A percentile compares a stretch with the other conserved stretches of the same genome.
Evolutionary conservation across 371 early-diverging fungal genomes (phyloP).

Genomic region (Mucor indicus): DNA sequence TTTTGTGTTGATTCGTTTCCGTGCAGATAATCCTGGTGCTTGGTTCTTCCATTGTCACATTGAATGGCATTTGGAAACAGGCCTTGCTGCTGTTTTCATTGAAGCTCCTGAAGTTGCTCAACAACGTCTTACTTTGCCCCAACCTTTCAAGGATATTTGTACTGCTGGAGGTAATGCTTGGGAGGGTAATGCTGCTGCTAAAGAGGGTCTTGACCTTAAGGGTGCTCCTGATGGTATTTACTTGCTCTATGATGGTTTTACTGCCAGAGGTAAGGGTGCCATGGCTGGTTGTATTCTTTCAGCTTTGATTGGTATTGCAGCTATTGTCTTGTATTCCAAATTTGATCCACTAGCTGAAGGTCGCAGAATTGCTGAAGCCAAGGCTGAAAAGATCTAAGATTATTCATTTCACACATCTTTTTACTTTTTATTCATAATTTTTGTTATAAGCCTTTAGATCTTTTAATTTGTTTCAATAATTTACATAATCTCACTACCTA

Average conservation of each 20-base stretch:
- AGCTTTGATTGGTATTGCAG: constrained; percentile 67
- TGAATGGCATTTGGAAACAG: constrained; percentile 66
- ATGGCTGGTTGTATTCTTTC: constrained; percentile 65
- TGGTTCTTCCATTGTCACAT: constrained; percentile 84
- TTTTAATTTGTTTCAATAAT: too few species aligned
- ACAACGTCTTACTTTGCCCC: constrained; percentile 38
- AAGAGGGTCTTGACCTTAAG: constrained; percentile 46
- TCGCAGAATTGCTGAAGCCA: too few species aligned
- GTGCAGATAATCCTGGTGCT: constrained; percentile 75
- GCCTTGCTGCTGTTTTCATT: constrained; percentile 56
- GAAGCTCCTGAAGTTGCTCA: constrained; percentile 63
- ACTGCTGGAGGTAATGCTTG: constrained; percentile 50
- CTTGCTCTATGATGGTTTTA: constrained; percentile 54
- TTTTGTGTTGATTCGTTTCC: constrained; percentile 65
- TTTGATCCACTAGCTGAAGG: too few species aligned
- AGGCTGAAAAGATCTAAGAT: too few species aligned
- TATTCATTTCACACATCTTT: too few species aligned
- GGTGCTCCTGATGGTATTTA: constrained; percentile 54
- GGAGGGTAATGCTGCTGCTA: constrained; percentile 58
- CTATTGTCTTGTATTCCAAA: constrained; percentile 70
- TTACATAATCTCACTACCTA: too few species aligned
- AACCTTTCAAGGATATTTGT: constrained; percentile 50
- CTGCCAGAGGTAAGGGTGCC: constrained; percentile 64
- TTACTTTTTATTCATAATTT: too few species aligned
- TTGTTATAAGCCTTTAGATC: too few species aligned